A percentile compares a stretch with the other conserved stretches of the same genome.
These are phyloP conservation scores for Globisporangium lucens DNA, from an alignment of 352 stramenopile genomes.

Conservation along the genomic window DNA sequence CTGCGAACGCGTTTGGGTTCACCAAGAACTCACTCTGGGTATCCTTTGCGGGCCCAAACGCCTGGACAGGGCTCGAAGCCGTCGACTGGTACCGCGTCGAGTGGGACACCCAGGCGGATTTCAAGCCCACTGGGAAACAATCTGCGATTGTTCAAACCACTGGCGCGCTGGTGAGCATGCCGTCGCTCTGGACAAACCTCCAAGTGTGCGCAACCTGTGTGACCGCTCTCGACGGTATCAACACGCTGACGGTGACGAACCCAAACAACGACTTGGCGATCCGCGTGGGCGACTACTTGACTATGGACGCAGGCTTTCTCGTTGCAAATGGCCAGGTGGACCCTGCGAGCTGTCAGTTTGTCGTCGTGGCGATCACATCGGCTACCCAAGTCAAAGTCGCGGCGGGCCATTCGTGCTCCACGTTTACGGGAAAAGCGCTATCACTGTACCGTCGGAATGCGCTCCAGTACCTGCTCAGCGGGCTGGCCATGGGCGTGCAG, in stretches of 20 bases:
- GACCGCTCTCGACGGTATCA: constrained; percentile 22
- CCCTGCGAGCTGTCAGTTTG: constrained; percentile 47
- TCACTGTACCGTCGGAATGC: constrained; percentile 50
- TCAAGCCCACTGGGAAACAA: constrained; percentile 41
- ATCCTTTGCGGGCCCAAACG: constrained; percentile 59
- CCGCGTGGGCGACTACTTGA: constrained; percentile 41
- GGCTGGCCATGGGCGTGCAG: constrained; percentile 80
- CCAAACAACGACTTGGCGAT: constrained; percentile 24
- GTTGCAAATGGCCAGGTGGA: constrained; percentile 14
- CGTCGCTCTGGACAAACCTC: constrained; percentile 38
- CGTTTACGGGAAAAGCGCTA: constrained; percentile 40
- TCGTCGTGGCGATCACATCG: constrained; percentile 28
- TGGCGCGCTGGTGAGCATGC: constrained; percentile 16
- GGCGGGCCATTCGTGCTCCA: constrained; percentile 39
- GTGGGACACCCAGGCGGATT: constrained; percentile 78
- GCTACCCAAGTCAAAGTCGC: constrained; percentile 33
- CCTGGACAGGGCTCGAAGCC: constrained; percentile 67
- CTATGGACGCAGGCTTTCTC: constrained; percentile 30
- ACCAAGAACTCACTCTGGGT: constrained; percentile 57
- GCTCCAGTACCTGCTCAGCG: constrained; percentile 76
- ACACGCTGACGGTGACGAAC: constrained; percentile 30
- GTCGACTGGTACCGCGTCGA: constrained; percentile 90
- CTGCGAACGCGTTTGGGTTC: constrained; percentile 58
- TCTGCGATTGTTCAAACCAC: constrained; percentile 28
- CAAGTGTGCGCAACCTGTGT: constrained; percentile 55